These are phyloP conservation scores for Saitozyma podzolica DNA, from an alignment of 768 basidiomycete genomes.

Conservation along the genomic window DNA sequence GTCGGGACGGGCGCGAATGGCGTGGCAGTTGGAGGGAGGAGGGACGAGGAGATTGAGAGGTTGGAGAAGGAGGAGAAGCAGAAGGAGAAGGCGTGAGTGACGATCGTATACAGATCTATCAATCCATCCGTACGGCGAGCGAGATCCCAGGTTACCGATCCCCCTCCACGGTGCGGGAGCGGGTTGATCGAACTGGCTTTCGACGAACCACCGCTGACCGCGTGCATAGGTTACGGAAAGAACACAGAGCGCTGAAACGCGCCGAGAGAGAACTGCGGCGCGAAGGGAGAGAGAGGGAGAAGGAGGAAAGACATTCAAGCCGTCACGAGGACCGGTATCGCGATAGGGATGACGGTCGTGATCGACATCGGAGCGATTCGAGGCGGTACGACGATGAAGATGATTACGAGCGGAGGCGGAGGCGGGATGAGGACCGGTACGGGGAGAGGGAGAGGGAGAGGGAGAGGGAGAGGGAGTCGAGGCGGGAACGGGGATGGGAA, in stretches of 20 bases:
- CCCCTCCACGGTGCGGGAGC: too few species aligned
- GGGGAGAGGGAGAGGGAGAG: constrained; percentile 14
- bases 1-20: constrained; percentile 36
- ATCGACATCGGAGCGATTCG: background rate
- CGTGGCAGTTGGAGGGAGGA: constrained; percentile 28
- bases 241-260: constrained; percentile 40
- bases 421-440: constrained; percentile 14
- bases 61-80: constrained; percentile 46
- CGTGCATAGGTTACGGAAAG: constrained; percentile 37
- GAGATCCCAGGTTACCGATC: too few species aligned
- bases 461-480: constrained; percentile 1
- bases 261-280: constrained; percentile 39
- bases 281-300: constrained; percentile 33
- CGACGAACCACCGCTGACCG: background rate
- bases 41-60: constrained; percentile 43
- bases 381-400: constrained; percentile 1
- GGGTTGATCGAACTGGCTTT: background rate
- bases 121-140: too few species aligned
- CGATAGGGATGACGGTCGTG: constrained; percentile 14
- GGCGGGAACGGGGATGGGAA: background rate
- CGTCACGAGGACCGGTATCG: constrained; percentile 14
- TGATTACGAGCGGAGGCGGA: background rate
- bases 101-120: too few species aligned
- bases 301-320: constrained; percentile 21
- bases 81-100: constrained; percentile 47